Conservation (phyloP, 73 alveolate species). For the Diophrys sp. region DNA sequence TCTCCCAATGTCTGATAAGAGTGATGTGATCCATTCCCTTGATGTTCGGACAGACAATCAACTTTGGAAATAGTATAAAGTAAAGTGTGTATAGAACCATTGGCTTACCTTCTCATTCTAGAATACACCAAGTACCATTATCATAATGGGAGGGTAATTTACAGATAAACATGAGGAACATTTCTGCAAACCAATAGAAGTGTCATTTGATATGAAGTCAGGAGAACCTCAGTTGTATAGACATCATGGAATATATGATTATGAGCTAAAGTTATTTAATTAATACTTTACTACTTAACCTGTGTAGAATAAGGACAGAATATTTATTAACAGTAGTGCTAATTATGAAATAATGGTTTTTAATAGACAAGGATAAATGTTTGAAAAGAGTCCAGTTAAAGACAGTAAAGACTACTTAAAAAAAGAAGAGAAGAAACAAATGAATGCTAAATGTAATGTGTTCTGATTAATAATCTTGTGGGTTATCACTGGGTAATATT, state of each 20-base stretch:
- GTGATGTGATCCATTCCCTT: background rate
- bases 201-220: background rate
- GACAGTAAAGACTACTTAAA: background rate
- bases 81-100: background rate
- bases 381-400: background rate
- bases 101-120: background rate
- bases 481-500: too few relatives aligned
- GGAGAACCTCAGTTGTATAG: background rate
- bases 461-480: too few relatives aligned
- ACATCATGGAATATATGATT: background rate
- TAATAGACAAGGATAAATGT: background rate
- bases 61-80: background rate
- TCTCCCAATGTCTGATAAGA: background rate
- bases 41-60: background rate
- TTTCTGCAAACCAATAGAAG: background rate
- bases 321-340: background rate
- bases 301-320: background rate
- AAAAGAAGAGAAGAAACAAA: background rate
- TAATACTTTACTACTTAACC: background rate
- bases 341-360: background rate
- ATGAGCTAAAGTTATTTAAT: background rate
- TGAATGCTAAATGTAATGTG: background rate
- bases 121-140: background rate
- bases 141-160: background rate
- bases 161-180: background rate